Evolutionary conservation across 1,284 basidiomycete genomes (phyloP).

Genomic region (Meira nashicola): DNA sequence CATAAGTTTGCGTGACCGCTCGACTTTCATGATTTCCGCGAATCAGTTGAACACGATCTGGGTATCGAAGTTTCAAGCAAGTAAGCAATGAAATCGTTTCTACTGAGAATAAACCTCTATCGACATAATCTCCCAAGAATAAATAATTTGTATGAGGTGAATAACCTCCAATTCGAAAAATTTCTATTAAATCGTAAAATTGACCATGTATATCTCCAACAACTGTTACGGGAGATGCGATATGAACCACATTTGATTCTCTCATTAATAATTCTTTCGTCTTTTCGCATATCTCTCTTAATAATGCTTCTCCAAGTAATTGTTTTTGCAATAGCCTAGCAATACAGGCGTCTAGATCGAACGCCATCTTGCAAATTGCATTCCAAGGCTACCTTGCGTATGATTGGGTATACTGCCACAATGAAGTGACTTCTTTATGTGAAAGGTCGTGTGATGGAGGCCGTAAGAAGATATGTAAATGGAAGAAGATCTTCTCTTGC

Average conservation of each 20-base stretch:
- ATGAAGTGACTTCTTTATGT: no score
- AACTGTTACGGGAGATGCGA: constrained; percentile 95
- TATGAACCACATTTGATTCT: constrained; percentile 97
- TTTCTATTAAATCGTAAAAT: constrained; percentile 98
- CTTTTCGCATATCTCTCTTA: constrained; percentile 53
- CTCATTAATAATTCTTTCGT: constrained; percentile 76
- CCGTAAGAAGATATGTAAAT: no score
- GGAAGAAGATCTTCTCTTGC: no score
- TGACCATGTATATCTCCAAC: constrained; percentile 99
- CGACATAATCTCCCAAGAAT: constrained; percentile 78
- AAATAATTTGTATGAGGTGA: constrained; percentile 96
- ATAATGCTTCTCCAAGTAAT: constrained; percentile 47
- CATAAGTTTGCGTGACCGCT: constrained; percentile 97
- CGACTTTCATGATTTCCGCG: constrained; percentile 96
- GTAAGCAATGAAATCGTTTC: constrained; percentile 96
- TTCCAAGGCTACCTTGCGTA: no score
- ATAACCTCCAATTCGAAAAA: constrained; percentile 95
- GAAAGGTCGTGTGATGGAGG: no score
- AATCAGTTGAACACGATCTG: constrained; percentile 92
- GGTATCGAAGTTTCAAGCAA: constrained; percentile 93
- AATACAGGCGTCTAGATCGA: constrained; percentile 52
- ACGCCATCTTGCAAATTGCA: constrained; percentile 28
- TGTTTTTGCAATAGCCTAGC: constrained; percentile 50
- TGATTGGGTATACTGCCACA: no score
- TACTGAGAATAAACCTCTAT: constrained; percentile 93